Evolutionary conservation across 2,329 filamentous ascomycete genomes (phyloP).

Genomic region (Epichloe sibirici): DNA sequence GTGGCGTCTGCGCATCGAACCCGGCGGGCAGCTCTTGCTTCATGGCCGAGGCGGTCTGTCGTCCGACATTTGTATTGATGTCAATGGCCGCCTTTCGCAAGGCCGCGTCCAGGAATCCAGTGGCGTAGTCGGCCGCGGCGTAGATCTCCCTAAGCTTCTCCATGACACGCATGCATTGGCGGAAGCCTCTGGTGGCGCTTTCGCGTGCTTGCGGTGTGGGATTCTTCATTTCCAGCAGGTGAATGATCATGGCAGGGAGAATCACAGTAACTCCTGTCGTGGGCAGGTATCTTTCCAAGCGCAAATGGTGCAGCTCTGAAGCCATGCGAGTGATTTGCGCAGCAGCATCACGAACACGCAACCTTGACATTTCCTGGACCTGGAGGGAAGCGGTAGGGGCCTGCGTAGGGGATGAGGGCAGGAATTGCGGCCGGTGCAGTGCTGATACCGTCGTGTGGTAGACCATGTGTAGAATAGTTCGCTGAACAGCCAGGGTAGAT

Average conservation of each 20-base stretch:
- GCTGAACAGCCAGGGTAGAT: slow-evolving; percentile 54
- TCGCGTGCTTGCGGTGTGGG: slow-evolving; percentile 59
- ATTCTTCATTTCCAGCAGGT: slow-evolving; percentile 84
- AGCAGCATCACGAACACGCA: slow-evolving; percentile 73
- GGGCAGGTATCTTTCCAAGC: slow-evolving; percentile 68
- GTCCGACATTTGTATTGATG: slow-evolving; percentile 32
- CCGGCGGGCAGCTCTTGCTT: slow-evolving; percentile 23
- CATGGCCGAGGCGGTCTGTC: slow-evolving; percentile 22
- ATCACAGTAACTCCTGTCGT: slow-evolving; percentile 87
- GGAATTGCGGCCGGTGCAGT: slow-evolving; percentile 79
- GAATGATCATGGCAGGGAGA: slow-evolving; percentile 85
- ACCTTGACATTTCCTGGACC: slow-evolving; percentile 69
- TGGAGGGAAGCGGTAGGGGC: slow-evolving; percentile 46
- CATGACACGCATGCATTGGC: slow-evolving; percentile 86
- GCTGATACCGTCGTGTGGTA: slow-evolving; percentile 88
- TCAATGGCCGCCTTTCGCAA: slow-evolving; percentile 78
- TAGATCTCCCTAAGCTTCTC: slow-evolving; percentile 81
- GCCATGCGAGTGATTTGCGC: slow-evolving; percentile 78
- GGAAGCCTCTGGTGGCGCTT: slow-evolving; percentile 67
- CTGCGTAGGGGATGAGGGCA: slow-evolving; percentile 55
- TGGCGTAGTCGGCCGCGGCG: slow-evolving; percentile 90
- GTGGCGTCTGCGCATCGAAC: slow-evolving; percentile 36
- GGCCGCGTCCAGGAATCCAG: slow-evolving; percentile 83
- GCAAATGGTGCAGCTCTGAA: slow-evolving; percentile 57
- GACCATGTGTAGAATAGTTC: slow-evolving; percentile 83